Base-by-base conservation (phyloP, 331 rosid genomes). In the Rhamnella rubrinervis region DNA sequence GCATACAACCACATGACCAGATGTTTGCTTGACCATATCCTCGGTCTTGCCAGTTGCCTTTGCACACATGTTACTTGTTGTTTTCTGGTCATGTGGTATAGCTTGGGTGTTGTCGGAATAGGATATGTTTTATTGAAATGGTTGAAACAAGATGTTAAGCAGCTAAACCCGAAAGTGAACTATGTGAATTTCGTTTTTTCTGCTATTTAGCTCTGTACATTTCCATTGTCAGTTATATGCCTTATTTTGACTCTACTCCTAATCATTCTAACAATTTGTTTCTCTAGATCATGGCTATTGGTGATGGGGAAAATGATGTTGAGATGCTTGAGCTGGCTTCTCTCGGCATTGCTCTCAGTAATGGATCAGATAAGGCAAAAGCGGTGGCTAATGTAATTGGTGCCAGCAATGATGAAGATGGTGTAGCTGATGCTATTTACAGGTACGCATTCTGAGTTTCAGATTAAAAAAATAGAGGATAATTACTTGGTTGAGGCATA, bases 261-360 rank as follows among this genome's bases (percentile, higher is more conserved):
- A 58, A 50, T 61, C 46, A 60, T 66, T 67, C 64, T 63, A 13
- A 14, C 12, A 10, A 61, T 21, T 21, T 71, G 23, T 60, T 28
- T 50, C 44, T 62, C 35, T 67, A 93, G 98, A 83, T 93, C 70
- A 91, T 93, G 98, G 98, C 97, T 61, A 87, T 93, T 74, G 98
- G 98, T 59, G 97, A 93, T 60, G 98, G 96, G 66, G 98, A 93
- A 75, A 93, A 91, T 79, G 98, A 93, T 63, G 21, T 85, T 6
- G 98, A 93, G 82, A 91, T 93, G 98, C 95, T 93, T 37, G 82
- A 87, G 80, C 77, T 93, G 79, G 98, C 96, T 78, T 84, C 97
- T 78, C 79, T 91, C 17, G 95, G 98, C 73, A 26, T 91, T n/a
- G 97, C 97, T 60, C 89, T 93, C 25, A 83, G 95, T 61, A 88